Evolutionary conservation across 306 rosid species (phyloP), one percentile per base, ranked within the genome.

Genomic region (Coriaria nepalensis): DNA sequence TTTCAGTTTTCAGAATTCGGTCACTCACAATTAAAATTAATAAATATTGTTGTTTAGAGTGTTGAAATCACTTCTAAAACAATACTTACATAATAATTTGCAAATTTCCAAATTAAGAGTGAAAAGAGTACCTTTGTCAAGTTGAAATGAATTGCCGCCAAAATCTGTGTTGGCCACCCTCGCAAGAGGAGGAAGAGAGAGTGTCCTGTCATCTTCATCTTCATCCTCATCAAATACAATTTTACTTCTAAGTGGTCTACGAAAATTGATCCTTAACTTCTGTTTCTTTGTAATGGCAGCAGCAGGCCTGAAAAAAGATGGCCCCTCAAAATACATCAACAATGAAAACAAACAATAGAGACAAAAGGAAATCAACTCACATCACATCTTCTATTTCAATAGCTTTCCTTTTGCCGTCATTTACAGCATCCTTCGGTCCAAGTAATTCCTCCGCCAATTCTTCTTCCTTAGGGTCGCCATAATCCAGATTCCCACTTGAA

Each of bases 141-240:
- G 70, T 48, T 55, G 14, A 50, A 63, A 33, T 6, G 75, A 9
- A 43, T 65, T 81, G 49, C 50, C 45, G 54, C 56, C 70, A 45
- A 60, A 54, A 4, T 74, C 67, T 6, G 63, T 65, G 53, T 73
- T 82, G 33, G 97, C 92, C 40, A 84, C 50, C 73, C 71, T 73
- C 2, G 90, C 95, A 45, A 88, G 71, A 2, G 95, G 97, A 13
- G 82, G 73, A 52, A 84, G 71, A 42, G 79, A 57, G 68, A 3
- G 29, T 20, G 29, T 3, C 29, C 3, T 3, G 29, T 3, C 29
- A 20, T 20, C 29, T 20, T 20, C 29, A 20, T 84, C 73, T 52
- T 94, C 92, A 13, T 90, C 92, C 13, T 90, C 98, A 8, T 90
- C 98, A 62, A 81, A 85, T 41, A 82, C 82, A n/a, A 74, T 79